These are phyloP conservation scores for Alternaria burnsii DNA, from an alignment of 2,329 filamentous ascomycete genomes.

Conservation along the genomic window DNA sequence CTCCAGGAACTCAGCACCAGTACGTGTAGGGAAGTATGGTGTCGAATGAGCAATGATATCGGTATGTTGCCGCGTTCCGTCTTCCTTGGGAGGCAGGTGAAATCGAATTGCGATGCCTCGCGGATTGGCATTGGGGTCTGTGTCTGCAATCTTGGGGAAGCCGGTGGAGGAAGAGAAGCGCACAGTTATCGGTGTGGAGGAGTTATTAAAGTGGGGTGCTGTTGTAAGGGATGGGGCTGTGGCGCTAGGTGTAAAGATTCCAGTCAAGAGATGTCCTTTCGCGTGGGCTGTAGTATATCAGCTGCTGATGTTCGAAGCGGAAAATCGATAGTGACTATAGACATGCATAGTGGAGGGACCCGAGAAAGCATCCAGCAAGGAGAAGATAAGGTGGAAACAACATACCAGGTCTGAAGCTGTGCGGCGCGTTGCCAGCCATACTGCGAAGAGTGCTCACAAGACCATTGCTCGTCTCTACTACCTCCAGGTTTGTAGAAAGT, in stretches of 20 bases:
- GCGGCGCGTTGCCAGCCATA: slow-evolving; percentile 28
- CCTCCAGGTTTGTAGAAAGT: slow-evolving; percentile 35
- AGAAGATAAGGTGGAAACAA: background rate
- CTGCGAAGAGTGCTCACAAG: slow-evolving; percentile 39
- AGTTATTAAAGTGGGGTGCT: slow-evolving; percentile 59
- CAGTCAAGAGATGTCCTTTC: slow-evolving; percentile 61
- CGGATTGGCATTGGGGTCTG: slow-evolving; percentile 58
- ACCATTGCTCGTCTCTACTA: slow-evolving; percentile 40
- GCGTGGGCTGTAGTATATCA: slow-evolving; percentile 58
- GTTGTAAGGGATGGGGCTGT: slow-evolving; percentile 56
- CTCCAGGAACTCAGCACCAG: slow-evolving; percentile 62
- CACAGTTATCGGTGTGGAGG: slow-evolving; percentile 57
- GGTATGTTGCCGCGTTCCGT: slow-evolving; percentile 58
- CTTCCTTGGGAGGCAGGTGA: slow-evolving; percentile 53
- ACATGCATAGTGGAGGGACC: background rate
- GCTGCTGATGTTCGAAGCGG: background rate
- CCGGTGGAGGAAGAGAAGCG: slow-evolving; percentile 64
- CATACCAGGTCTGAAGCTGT: slow-evolving; percentile 45
- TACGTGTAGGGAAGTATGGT: slow-evolving; percentile 61
- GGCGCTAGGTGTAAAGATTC: slow-evolving; percentile 61
- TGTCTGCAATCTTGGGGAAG: slow-evolving; percentile 61
- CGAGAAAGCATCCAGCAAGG: background rate
- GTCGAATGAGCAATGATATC: slow-evolving; percentile 65
- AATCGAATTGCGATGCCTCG: slow-evolving; percentile 60
- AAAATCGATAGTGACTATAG: background rate